phyloP scores from a whole-genome alignment of 306 rosid species.

The Coriaria nepalensis region DNA sequence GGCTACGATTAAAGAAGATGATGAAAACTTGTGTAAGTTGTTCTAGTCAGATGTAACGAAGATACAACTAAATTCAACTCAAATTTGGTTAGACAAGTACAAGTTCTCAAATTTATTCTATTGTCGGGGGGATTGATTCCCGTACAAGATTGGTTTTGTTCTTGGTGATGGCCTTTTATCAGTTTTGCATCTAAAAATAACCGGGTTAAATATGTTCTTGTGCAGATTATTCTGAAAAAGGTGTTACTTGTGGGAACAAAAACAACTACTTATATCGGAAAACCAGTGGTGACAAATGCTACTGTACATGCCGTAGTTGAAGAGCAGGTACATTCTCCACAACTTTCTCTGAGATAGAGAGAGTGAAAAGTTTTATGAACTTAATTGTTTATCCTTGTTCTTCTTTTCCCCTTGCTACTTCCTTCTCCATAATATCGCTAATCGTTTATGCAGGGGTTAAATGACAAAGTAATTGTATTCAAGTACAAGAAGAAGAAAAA shows the following conservation, averaged over 20 bases:
- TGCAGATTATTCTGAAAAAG: constrained; percentile 71
- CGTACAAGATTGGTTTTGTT: not conserved
- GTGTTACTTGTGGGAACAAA: constrained; percentile 91
- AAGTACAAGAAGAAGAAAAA: constrained; percentile 87
- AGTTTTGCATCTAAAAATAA: constrained; percentile 1
- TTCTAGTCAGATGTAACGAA: too few relatives aligned
- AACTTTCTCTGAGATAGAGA: constrained; percentile 3
- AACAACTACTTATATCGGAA: constrained; percentile 65
- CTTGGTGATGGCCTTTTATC: not conserved
- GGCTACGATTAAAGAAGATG: too few relatives aligned
- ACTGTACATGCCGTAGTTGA: constrained; percentile 93
- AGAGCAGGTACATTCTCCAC: constrained; percentile 54
- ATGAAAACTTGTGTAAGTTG: too few relatives aligned
- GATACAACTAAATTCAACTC: too few relatives aligned
- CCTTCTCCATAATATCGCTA: constrained; percentile 1
- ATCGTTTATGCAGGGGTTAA: constrained; percentile 43
- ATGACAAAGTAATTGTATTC: constrained; percentile 71
- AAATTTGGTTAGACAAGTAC: too few relatives aligned
- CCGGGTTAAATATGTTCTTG: constrained; percentile 12
- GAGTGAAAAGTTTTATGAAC: not conserved
- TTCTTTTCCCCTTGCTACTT: constrained; percentile 6
- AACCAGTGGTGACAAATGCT: constrained; percentile 89
- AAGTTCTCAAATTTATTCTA: too few relatives aligned
- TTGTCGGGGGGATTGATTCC: not conserved
- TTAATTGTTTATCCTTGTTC: not conserved